These are phyloP conservation scores for Sorghum bicolor DNA, from an alignment of 176 grass and related monocot genomes.

Conservation along the genomic window Sorghum_bicolor_NCBIv3 NC_012878.2:22367001-22367500, in stretches of 20 bases:
- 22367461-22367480: background rate
- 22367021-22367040: constrained; percentile 39
- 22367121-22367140: constrained; percentile 85
- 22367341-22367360: background rate
- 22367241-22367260: constrained; percentile 2
- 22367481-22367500: constrained; percentile 2
- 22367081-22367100: constrained; percentile 22
- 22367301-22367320: background rate
- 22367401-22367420: background rate
- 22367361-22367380: background rate
- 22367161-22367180: constrained; percentile 84
- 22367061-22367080: background rate
- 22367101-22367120: constrained; percentile 63
- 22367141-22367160: constrained; percentile 74
- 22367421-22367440: background rate
- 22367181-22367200: constrained; percentile 71
- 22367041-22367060: constrained; percentile 12
- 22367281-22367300: background rate
- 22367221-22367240: constrained; percentile 3
- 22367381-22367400: background rate
- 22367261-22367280: background rate
- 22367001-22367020: constrained; percentile 65
- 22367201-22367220: constrained; percentile 60
- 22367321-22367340: background rate
- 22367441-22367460: background rate